These are phyloP conservation scores for Candida neerlandica DNA, from an alignment of 1,139 yeast species.

Conservation along the genomic window DNA sequence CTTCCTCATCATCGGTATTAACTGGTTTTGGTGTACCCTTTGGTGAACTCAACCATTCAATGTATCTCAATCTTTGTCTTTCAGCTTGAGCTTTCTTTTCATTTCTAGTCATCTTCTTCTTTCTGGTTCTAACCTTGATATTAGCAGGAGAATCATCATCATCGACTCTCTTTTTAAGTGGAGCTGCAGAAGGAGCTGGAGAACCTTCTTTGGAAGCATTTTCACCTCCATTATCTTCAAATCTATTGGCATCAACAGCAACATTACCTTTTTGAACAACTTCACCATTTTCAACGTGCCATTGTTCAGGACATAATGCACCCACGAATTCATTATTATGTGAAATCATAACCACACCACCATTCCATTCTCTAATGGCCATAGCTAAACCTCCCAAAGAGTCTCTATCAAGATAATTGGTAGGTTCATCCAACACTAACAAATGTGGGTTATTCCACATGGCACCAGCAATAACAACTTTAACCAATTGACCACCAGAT, in stretches of 20 bases:
- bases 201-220: slow-evolving; percentile 20
- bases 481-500: slow-evolving; percentile 97
- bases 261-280: slow-evolving; percentile 82
- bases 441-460: slow-evolving; percentile 99
- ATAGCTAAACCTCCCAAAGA: slow-evolving; percentile 96
- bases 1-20: slow-evolving; percentile 92
- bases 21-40: slow-evolving; percentile 96
- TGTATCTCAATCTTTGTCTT: slow-evolving; percentile 90
- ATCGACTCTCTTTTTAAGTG: slow-evolving; percentile 51
- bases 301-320: slow-evolving; percentile 96
- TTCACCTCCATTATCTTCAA: slow-evolving; percentile 68
- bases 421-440: slow-evolving; percentile 96
- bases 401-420: slow-evolving; percentile 96
- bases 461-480: slow-evolving; percentile 98
- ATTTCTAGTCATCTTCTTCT: slow-evolving; percentile 96
- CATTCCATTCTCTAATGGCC: slow-evolving; percentile 96
- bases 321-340: slow-evolving; percentile 97
- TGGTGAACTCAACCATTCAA: slow-evolving; percentile 94
- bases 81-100: slow-evolving; percentile 90
- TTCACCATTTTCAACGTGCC: slow-evolving; percentile 94
- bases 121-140: slow-evolving; percentile 86
- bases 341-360: slow-evolving; percentile 98
- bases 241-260: slow-evolving; percentile 73
- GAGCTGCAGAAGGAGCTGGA: slow-evolving; percentile 27
- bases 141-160: slow-evolving; percentile 94